phyloP scores from a whole-genome alignment of 441 rosid species.

The Eutrema salsugineum region DNA sequence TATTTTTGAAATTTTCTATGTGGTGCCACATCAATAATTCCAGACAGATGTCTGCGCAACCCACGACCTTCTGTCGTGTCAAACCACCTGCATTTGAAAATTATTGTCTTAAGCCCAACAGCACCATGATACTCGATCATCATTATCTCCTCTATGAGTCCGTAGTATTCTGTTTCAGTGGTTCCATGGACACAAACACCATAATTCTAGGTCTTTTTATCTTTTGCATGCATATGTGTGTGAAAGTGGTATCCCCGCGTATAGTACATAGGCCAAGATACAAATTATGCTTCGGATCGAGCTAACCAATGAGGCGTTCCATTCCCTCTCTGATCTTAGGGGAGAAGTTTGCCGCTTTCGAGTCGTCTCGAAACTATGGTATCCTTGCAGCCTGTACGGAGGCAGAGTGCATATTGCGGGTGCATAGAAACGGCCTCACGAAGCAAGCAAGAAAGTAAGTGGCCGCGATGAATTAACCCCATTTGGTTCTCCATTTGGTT shows the following conservation, averaged over 20 bases:
- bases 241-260: not conserved
- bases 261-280: not conserved
- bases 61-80: not conserved
- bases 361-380: too few relatives aligned
- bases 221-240: not conserved
- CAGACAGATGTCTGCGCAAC: not conserved
- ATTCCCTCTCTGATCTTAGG: too few relatives aligned
- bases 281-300: too few relatives aligned
- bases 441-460: too few relatives aligned
- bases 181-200: not conserved
- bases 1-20: not conserved
- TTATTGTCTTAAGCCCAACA: not conserved
- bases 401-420: too few relatives aligned
- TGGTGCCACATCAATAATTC: not conserved
- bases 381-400: too few relatives aligned
- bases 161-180: not conserved
- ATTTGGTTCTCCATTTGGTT: too few relatives aligned
- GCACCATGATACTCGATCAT: not conserved
- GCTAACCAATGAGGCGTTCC: too few relatives aligned
- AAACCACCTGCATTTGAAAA: not conserved
- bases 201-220: not conserved
- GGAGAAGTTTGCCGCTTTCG: too few relatives aligned
- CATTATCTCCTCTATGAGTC: not conserved
- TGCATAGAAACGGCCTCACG: too few relatives aligned
- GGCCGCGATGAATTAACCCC: too few relatives aligned